phyloP scores from a whole-genome alignment of 225 moss, liverwort and hornwort genomes.

The Physcomitrium patens region DNA sequence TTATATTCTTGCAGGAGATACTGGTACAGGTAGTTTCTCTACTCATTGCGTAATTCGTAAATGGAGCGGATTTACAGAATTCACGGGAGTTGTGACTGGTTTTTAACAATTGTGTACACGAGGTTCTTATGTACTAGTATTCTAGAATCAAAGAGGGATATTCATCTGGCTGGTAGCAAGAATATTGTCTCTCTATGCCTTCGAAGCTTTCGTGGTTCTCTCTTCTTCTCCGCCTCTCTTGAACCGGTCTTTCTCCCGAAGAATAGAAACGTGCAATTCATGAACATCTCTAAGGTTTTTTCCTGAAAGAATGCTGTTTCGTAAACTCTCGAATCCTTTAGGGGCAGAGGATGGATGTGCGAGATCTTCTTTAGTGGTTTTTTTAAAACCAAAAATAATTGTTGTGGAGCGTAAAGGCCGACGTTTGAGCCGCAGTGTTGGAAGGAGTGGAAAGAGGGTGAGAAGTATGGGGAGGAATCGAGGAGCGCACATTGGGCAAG shows the following conservation, averaged over 20 bases:
- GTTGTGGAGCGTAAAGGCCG: conserved; percentile 23
- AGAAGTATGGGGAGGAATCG: conserved; percentile 44
- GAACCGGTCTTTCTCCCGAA: conserved; percentile 16
- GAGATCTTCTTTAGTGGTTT: conserved; percentile 7
- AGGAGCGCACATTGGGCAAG: conserved; percentile 76
- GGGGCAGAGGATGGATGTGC: neutral
- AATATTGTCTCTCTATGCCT: conserved; percentile 8
- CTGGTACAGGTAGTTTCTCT: neutral
- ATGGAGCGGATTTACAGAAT: conserved; percentile 4
- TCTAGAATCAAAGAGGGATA: conserved; percentile 24
- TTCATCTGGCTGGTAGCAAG: conserved; percentile 16
- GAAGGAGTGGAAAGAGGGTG: neutral
- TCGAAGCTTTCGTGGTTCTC: conserved; percentile 16
- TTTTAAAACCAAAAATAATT: neutral
- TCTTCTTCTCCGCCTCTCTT: conserved; percentile 9
- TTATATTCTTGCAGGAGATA: neutral
- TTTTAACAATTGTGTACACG: conserved; percentile 10
- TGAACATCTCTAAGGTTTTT: neutral
- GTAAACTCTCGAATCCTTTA: neutral
- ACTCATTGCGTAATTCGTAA: neutral
- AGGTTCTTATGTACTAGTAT: conserved; percentile 23
- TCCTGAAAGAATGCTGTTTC: neutral
- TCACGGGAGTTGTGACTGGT: conserved; percentile 4
- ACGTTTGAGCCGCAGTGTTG: conserved; percentile 25
- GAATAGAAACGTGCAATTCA: conserved; percentile 14